Base-by-base conservation (phyloP, 257 asterid species). In the Capsicum rhomboideum region DNA sequence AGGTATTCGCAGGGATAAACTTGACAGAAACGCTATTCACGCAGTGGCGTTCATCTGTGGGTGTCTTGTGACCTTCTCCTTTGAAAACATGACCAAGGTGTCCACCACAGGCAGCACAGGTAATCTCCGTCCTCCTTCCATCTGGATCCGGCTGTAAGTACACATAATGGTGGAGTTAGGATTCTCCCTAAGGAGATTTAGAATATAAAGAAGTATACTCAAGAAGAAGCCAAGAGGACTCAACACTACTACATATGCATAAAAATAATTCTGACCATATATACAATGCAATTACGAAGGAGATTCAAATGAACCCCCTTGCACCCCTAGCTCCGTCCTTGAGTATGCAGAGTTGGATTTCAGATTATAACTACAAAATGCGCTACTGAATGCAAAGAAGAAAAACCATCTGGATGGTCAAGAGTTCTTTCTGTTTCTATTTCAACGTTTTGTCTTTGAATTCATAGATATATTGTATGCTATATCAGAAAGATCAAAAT, bases 41-140 rank as follows among this genome's bases (percentile, higher is more conserved):
- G 6, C 98, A 94, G 46, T 94, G 98, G 81, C 98, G 90, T 88
- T 94, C 97, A 26, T 91, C 93, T 0, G 94, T 93, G 1, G 97
- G 95, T 26, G 93, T 93, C 6, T 81, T 71, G 37, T 84, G 84
- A 31, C 97, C 97, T 75, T 93, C 97, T 0, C 97, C 92, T 85
- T 92, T 92, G 87, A 93, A 92, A 34, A 94, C 98, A 85, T 94
- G 98, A 78, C 98, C 97, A 52, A 92, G 83, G 66, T 93, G 97
- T 18, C 97, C 97, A 14, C 93, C 97, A 61, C 97, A 94, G 0
- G 93, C 93, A 0, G 94, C 88, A 85, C 97, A 94, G 0, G 97
- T 94, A 49, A 94, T 93, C 92, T 93, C 96, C 8, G 92, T 93
- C 93, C 97, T 91, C 92, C 94, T 89, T 10, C 98, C 97, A 68